Evolutionary conservation across 2,329 filamentous ascomycete genomes (phyloP), one percentile per base, ranked within the genome.

Genomic region (Penicillium griseofulvum): DNA sequence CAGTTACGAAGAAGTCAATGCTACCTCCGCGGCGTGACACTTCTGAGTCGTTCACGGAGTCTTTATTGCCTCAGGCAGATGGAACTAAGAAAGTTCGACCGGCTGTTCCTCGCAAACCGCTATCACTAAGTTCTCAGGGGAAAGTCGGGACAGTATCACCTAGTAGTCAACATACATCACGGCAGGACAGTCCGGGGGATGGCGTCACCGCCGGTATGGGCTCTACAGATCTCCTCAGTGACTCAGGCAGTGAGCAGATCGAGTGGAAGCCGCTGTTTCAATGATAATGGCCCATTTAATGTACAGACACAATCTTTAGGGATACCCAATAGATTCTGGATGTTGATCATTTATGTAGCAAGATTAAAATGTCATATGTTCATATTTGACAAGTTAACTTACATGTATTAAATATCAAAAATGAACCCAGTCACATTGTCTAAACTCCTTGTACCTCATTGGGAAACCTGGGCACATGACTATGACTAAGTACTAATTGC

Each of bases 91-190:
- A 80, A 58, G 66, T 72, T 10, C 72, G 81, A n/a, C 84, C 82
- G 5, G 81, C 81, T 1, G 77, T 88, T 47, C 86, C 85, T 22
- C 83, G 78, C 68, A 89, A 89, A 64, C 86, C 86, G 1, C 77
- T 81, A 7, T 67, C 68, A 11, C 63, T 76, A 24, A 69, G 60
- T 31, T 64, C 68, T 10, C 62, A 53, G 33, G 22, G 51, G 39
- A 48, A 49, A 44, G 26, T n/a, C 16, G 31, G 42, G 41, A 49
- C 53, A 9, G 28, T 34, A 33, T 22, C 47, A 12, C 37, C 29
- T 14, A 11, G 36, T 16, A 26, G 9, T 26, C 38, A 54, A 29
- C 31, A 11, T 38, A 28, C 24, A 16, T 44, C 45, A n/a, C 10
- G 6, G n/a, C 54, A 45, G 19, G 22, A n/a, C 24, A 22, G 29